Conservation (phyloP, 495 filamentous ascomycete species). For the Penicillium longicatenatum region DNA sequence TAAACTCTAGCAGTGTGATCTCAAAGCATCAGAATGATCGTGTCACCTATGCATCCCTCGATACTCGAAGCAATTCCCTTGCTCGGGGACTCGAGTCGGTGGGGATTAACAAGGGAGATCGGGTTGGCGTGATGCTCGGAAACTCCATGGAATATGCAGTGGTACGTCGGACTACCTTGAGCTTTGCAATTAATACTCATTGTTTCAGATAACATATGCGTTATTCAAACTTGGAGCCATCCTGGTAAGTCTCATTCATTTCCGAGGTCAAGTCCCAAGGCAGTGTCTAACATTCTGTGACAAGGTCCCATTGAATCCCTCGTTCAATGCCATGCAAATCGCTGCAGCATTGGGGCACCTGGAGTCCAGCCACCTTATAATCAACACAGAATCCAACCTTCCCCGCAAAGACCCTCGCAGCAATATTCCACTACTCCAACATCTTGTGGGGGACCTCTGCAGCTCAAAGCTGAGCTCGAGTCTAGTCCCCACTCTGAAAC, state of each 20-base stretch:
- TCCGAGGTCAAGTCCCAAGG: not conserved
- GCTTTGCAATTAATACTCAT: constrained; percentile 4
- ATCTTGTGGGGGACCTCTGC: constrained; percentile 63
- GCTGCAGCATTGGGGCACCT: constrained; percentile 77
- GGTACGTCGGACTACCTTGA: constrained; percentile 38
- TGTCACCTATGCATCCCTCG: constrained; percentile 73
- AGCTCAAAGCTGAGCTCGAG: constrained; percentile 59
- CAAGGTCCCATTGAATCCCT: constrained; percentile 86
- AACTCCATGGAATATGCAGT: constrained; percentile 83
- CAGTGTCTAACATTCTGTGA: constrained; percentile 22
- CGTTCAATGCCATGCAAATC: constrained; percentile 81
- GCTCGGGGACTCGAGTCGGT: constrained; percentile 70
- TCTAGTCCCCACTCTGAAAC: constrained; percentile 66
- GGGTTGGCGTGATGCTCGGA: constrained; percentile 83
- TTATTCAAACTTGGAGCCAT: constrained; percentile 92
- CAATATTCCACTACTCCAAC: constrained; percentile 69
- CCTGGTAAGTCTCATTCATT: constrained; percentile 53
- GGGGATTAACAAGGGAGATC: constrained; percentile 81
- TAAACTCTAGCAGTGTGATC: constrained; percentile 54
- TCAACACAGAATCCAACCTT: constrained; percentile 83
- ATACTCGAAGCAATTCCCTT: constrained; percentile 74
- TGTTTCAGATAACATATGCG: constrained; percentile 69
- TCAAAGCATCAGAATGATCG: constrained; percentile 63
- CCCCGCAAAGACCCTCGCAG: constrained; percentile 76
- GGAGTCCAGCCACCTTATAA: constrained; percentile 72